Percentiles rank a stretch among this genome's conserved stretches.
Conservation (phyloP, 805 yeast species). For the Yarrowia phangngaensis region DNA sequence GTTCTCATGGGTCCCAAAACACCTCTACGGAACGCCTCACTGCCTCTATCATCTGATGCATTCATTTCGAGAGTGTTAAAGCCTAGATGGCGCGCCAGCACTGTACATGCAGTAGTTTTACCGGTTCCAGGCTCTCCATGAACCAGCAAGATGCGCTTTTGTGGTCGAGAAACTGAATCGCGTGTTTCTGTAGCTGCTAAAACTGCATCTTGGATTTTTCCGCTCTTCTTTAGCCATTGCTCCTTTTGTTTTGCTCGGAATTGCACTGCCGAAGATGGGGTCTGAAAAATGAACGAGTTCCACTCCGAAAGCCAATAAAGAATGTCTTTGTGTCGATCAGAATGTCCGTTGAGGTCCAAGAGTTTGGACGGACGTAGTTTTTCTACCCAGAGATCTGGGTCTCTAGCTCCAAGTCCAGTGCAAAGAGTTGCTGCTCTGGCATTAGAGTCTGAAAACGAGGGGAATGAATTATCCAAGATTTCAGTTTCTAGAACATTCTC, state of each 20-base stretch:
- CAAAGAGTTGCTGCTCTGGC: background rate
- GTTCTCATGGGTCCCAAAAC: constrained; percentile 61
- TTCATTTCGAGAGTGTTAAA: constrained; percentile 79
- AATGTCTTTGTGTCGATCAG: constrained; percentile 9
- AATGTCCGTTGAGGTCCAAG: constrained; percentile 2
- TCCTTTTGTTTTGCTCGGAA: constrained; percentile 11
- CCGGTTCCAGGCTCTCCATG: constrained; percentile 96
- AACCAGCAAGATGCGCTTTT: constrained; percentile 60
- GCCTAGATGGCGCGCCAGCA: constrained; percentile 76
- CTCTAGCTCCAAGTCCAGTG: constrained; percentile 1
- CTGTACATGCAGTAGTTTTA: constrained; percentile 83
- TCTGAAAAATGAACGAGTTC: constrained; percentile 19
- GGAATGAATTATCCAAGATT: too few relatives aligned
- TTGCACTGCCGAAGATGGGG: constrained; percentile 6
- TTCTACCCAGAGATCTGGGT: constrained; percentile 9
- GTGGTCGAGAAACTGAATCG: constrained; percentile 59
- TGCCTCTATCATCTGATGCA: constrained; percentile 76
- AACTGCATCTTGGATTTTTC: background rate
- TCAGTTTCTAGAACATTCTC: background rate
- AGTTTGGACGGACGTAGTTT: constrained; percentile 11
- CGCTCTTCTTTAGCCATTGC: constrained; percentile 13
- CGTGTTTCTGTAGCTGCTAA: background rate
- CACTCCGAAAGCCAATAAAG: constrained; percentile 23
- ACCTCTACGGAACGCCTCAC: constrained; percentile 52
- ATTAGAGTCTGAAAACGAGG: too few relatives aligned